Conservation (phyloP, 1,284 basidiomycete genomes). For the Marasmius fiardii region DNA sequence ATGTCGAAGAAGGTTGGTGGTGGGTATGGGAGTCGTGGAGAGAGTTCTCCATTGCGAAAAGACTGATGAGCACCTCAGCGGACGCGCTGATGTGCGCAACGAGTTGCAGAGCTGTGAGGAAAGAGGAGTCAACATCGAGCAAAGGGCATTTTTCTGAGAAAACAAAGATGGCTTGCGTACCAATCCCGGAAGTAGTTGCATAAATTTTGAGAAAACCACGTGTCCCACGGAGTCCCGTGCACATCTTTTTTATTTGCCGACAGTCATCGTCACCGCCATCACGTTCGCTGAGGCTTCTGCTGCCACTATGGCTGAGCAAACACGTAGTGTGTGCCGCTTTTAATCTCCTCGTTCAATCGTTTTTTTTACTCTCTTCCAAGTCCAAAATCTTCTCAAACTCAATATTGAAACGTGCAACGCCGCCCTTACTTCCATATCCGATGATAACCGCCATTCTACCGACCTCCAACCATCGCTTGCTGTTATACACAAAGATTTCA, state of each 20-base stretch:
- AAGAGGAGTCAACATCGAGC: constrained; percentile 1
- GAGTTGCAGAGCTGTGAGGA: constrained; percentile 13
- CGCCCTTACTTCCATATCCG: constrained; percentile 27
- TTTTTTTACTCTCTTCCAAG: constrained; percentile 3
- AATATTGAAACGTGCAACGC: constrained; percentile 42
- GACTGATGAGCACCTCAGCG: neutral
- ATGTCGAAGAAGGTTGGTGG: constrained; percentile 7
- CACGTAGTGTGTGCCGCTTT: constrained; percentile 26
- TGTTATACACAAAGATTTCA: constrained; percentile 52
- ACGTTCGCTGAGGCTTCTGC: neutral
- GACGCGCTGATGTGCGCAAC: constrained; percentile 10
- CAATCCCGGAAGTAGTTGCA: neutral
- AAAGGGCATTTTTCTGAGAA: constrained; percentile 2
- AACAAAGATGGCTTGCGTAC: neutral
- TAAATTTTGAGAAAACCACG: neutral
- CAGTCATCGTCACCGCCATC: neutral
- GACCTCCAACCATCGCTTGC: constrained; percentile 27
- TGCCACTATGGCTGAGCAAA: constrained; percentile 31
- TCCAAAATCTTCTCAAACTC: constrained; percentile 10
- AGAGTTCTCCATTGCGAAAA: constrained; percentile 8
- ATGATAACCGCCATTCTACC: constrained; percentile 19
- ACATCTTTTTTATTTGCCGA: neutral
- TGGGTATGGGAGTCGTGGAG: constrained; percentile 9
- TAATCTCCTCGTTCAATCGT: neutral
- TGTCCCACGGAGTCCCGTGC: neutral